Evolutionary conservation across 139 green algal species (phyloP).

Genomic region (Tetradesmus lagerheimii): DNA sequence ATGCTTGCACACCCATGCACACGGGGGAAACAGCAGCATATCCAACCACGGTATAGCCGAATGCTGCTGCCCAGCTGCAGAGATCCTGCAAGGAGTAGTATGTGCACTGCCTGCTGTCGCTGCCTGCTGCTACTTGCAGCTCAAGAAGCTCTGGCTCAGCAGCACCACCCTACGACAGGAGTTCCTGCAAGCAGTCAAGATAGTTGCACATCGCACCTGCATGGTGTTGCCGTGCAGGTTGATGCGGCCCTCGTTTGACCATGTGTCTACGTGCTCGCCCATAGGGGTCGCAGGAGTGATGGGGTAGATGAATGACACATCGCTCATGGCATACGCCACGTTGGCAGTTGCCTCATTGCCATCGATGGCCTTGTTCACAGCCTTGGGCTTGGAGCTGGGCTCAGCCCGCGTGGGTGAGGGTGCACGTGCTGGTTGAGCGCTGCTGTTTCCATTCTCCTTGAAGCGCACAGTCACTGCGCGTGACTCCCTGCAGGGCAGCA

Average conservation of each 20-base stretch:
- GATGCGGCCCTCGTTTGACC: constrained; percentile 54
- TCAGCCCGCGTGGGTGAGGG: background rate
- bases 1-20: too few species aligned
- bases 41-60: too few species aligned
- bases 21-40: too few species aligned
- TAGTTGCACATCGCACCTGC: constrained; percentile 36
- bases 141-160: background rate
- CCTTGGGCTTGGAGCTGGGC: constrained; percentile 17
- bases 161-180: too few species aligned
- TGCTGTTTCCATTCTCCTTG: background rate
- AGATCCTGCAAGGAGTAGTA: background rate
- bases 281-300: constrained; percentile 69
- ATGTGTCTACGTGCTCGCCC: constrained; percentile 64
- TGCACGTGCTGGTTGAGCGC: background rate
- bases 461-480: background rate
- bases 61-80: background rate
- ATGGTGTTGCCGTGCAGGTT: constrained; percentile 70
- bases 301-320: constrained; percentile 77
- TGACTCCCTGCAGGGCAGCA: background rate
- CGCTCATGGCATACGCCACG: constrained; percentile 62
- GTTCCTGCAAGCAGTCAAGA: background rate
- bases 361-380: constrained; percentile 54
- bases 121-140: background rate
- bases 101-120: background rate
- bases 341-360: constrained; percentile 67